Base-by-base conservation (phyloP, 2,329 filamentous ascomycete species). In the Pyrenophora graminea region DNA sequence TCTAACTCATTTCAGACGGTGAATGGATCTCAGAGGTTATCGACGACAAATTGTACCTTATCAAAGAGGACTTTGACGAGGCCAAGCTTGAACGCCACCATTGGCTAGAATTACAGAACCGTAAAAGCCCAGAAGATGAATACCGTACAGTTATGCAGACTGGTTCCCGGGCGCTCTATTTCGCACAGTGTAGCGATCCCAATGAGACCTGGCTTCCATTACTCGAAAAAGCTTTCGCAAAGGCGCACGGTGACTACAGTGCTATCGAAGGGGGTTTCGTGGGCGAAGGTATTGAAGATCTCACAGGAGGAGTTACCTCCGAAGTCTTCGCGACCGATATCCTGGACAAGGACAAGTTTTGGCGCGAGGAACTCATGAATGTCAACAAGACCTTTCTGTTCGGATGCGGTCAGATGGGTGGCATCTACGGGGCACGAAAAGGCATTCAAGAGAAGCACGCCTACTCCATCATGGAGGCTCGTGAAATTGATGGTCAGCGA, bases 11-110 rank as follows among this genome's bases (percentile, higher is more conserved):
- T 39, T 40, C 58, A 83, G 90, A 93, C 61, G 91, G 91, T 45
- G 90, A 94, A 73, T 96, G 91, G 91, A 89, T 93, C 49, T 91
- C 91, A 62, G 91, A 89, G 51, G 92, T 96, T 55, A 85, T 96
- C 52, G 91, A 96, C 67, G 91, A 96, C 72, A 95, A 95, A 74
- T 80, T 96, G 2, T 95, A 90, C 69, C 82, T 96, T 15, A 89
- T 87, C 53, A 90, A 89, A 1, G 88, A 90, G 4, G 87, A 89
- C 66, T 95, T 90, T 77, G 89, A 95, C 59, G 89, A 90, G 45
- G 67, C 77, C 30, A 87, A 85, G 1, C 86, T 88, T 43, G 88
- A 91, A 66, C 84, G 89, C 33, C 82, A 89, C 46, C 79, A 91
- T 19, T 82, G 91, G 66, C 84, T 91, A 62, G 86, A 91, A 63